Evolutionary conservation across 345 rosid species (phyloP).

Genomic region (Eutrema heterophyllum): DNA sequence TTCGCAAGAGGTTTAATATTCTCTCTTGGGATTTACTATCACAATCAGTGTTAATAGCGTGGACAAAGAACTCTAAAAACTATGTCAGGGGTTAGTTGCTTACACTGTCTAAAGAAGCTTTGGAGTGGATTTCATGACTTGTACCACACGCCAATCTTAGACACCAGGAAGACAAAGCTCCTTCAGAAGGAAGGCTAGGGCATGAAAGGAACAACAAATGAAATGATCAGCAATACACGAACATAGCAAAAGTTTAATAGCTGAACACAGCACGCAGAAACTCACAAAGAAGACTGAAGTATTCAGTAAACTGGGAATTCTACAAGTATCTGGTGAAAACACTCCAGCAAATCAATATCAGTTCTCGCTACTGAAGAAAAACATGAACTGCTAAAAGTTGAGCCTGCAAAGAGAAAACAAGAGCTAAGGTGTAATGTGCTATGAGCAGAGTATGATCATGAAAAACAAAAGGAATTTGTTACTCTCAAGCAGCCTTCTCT

Average conservation of each 20-base stretch:
- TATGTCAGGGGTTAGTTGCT: constrained; percentile 1
- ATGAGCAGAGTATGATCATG: background rate
- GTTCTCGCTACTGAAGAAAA: constrained; percentile 4
- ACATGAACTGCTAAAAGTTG: constrained; percentile 21
- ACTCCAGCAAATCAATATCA: constrained; percentile 15
- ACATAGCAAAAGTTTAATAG: background rate
- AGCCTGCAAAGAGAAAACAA: constrained; percentile 20
- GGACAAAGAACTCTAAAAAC: background rate
- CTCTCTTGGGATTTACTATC: background rate
- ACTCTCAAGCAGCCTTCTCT: constrained; percentile 58
- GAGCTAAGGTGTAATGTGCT: constrained; percentile 11
- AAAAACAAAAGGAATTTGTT: constrained; percentile 21
- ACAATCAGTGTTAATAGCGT: background rate
- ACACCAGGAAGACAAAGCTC: constrained; percentile 8
- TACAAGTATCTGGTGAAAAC: constrained; percentile 16
- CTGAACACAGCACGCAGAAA: constrained; percentile 1
- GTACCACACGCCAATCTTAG: constrained; percentile 10
- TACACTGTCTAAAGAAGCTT: constrained; percentile 25
- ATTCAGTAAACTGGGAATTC: constrained; percentile 17
- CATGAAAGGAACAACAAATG: constrained; percentile 1
- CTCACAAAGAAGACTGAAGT: constrained; percentile 24
- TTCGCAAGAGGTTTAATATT: background rate
- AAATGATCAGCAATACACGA: background rate
- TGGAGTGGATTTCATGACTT: constrained; percentile 6
- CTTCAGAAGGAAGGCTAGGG: constrained; percentile 9